Evolutionary conservation across 2,329 filamentous ascomycete species (phyloP).

Genomic region (Trichoderma arundinaceum): DNA sequence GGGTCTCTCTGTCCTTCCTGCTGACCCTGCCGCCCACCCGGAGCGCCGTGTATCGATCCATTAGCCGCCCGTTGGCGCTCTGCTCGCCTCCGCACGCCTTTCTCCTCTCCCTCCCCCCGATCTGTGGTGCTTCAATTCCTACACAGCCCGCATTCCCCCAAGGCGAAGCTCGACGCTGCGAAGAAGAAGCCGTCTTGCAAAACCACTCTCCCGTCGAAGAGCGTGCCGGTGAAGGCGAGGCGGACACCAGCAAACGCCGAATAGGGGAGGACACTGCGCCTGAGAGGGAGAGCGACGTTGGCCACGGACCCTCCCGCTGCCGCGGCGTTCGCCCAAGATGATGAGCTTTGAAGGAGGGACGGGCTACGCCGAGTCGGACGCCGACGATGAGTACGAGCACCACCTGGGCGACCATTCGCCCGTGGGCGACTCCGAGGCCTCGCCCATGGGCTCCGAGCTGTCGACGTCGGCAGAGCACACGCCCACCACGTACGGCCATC

Average conservation of each 20-base stretch:
- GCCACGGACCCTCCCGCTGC: slow-evolving; percentile 23
- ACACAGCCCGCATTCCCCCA: slow-evolving; percentile 18
- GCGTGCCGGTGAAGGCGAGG: not conserved
- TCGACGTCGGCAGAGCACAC: slow-evolving; percentile 75
- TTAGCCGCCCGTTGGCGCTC: slow-evolving; percentile 26
- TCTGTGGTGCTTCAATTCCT: slow-evolving; percentile 2
- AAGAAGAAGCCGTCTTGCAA: not conserved
- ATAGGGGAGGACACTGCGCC: slow-evolving; percentile 27
- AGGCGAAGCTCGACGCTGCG: slow-evolving; percentile 4
- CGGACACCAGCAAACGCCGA: not conserved
- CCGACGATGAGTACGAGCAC: slow-evolving; percentile 83
- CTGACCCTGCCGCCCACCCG: slow-evolving; percentile 15
- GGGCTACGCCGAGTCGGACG: slow-evolving; percentile 78
- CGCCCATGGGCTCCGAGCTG: slow-evolving; percentile 73
- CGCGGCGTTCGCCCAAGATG: slow-evolving; percentile 38
- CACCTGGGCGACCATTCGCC: slow-evolving; percentile 71
- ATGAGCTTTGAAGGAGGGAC: slow-evolving; percentile 70
- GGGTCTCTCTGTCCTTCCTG: not conserved
- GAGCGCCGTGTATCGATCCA: slow-evolving; percentile 19
- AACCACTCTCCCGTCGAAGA: not conserved
- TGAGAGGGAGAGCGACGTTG: not conserved
- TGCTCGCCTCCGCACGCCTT: slow-evolving; percentile 27
- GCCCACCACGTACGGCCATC: slow-evolving; percentile 76
- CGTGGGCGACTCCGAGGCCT: slow-evolving; percentile 70
- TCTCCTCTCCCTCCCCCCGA: not conserved